Evolutionary conservation across 2,329 filamentous ascomycete species (phyloP).

Genomic region (Zasmidium cellare): DNA sequence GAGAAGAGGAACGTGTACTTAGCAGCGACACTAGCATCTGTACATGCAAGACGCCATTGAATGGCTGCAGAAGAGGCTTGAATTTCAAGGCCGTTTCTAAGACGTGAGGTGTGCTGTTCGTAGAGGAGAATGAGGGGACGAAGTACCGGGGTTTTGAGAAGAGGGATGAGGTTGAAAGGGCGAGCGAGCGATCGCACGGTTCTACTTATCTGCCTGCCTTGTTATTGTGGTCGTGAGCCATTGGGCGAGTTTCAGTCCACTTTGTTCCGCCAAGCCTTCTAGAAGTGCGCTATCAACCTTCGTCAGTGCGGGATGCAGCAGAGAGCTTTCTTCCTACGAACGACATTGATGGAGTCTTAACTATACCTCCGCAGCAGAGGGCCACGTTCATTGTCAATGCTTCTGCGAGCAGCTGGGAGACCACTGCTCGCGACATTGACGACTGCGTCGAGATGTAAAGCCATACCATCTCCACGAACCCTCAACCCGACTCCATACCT

Average conservation of each 20-base stretch:
- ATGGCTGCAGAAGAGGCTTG: not conserved
- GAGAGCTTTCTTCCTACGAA: not conserved
- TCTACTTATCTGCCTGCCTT: no score
- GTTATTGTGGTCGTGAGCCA: no score
- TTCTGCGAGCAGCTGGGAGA: slow-evolving; percentile 16
- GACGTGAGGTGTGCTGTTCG: no score
- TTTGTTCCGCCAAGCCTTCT: not conserved
- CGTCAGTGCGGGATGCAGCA: not conserved
- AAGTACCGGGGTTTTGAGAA: no score
- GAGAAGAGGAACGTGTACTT: not conserved
- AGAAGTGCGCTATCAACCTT: not conserved
- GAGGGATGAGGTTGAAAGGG: not conserved
- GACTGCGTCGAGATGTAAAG: slow-evolving; percentile 1
- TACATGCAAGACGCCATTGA: slow-evolving; percentile 2
- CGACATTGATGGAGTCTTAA: not conserved
- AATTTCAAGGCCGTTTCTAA: no score
- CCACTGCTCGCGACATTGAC: slow-evolving; percentile 8
- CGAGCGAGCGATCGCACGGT: not conserved
- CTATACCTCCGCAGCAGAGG: no score
- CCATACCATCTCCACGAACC: not conserved
- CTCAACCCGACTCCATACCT: not conserved
- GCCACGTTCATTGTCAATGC: slow-evolving; percentile 24
- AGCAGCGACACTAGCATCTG: not conserved
- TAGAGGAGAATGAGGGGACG: no score
- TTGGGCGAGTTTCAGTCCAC: not conserved